Evolutionary conservation across 805 yeast genomes (phyloP).

Genomic region (Starmera quercuum): DNA sequence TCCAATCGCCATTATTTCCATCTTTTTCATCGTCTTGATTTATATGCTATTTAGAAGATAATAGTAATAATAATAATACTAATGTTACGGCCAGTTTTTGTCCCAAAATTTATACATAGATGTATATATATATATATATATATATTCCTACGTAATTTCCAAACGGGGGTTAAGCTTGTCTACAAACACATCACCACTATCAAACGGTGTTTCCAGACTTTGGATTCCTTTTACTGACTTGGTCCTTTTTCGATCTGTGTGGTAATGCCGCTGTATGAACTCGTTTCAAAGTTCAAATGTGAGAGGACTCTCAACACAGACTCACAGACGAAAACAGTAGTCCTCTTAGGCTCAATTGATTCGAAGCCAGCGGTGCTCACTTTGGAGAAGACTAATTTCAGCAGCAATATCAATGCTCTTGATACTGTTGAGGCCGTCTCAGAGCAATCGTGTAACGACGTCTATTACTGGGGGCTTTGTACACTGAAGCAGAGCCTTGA

Average conservation of each 20-base stretch:
- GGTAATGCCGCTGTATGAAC: not conserved
- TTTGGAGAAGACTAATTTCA: conserved; percentile 67
- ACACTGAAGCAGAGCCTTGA: conserved; percentile 39
- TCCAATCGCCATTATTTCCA: conserved; percentile 45
- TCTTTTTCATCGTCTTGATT: not conserved
- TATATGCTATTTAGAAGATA: not conserved
- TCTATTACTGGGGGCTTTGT: conserved; percentile 75
- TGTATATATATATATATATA: no score
- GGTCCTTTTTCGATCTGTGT: no score
- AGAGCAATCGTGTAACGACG: conserved; percentile 76
- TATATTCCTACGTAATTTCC: no score
- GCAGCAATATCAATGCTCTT: conserved; percentile 22
- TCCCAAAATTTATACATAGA: no score
- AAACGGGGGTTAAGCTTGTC: no score
- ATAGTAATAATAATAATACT: no score
- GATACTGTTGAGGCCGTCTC: conserved; percentile 34
- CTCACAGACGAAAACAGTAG: conserved; percentile 61
- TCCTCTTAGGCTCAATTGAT: conserved; percentile 60
- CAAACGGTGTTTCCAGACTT: no score
- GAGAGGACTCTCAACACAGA: conserved; percentile 44
- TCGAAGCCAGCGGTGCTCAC: conserved; percentile 57
- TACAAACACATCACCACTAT: no score
- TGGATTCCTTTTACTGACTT: no score
- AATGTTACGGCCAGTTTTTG: no score
- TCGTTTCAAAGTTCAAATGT: conserved; percentile 31